Evolutionary conservation across 2,329 filamentous ascomycete species (phyloP), one percentile per base, ranked within the genome.

Genomic region (Anisogramma anomala): DNA sequence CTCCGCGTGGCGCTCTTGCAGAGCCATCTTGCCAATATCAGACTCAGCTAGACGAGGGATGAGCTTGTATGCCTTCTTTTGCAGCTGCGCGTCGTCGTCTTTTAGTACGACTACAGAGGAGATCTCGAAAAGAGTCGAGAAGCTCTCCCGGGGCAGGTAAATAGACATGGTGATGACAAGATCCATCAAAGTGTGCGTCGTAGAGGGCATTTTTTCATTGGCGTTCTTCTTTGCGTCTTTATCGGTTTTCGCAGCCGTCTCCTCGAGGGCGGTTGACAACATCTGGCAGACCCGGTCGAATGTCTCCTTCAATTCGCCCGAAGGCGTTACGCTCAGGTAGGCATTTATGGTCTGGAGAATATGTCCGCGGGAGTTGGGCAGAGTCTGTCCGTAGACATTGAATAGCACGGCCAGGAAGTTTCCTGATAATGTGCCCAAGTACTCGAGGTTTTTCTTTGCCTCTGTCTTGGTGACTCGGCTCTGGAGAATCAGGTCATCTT

Each of bases 1-100:
- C 55, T 95, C 87, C 1, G 62, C 61, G 50, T 77, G 85, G 40
- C 88, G 78, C 54, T 88, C 80, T 48, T 72, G 62, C 2, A 98
- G 71, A 3, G 89, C 88, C n/a, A 68, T 64, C 50, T 74, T 77
- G 33, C 91, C 91, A 36, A 72, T 74, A 25, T 84, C 76, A 1
- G 88, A 94, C 49, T 84, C 82, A 2, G 84, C 82, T 30, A 98
- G 74, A 41, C 91, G 81, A 3, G 91, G 89, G 37, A 98, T 93
- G 38, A 98, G 74, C 67, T 96, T 96, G 69, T 98, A 98, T 0
- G 91, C 89, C 65, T 98, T 98, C 75, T 98, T 98, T 61, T 96
- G 89, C 26, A 98, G 68, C 59, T 96, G 89, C 8, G 89, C 83
- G 56, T 96, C 89, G 27, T 84, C 74, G 42, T 82, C 72, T 55